Evolutionary conservation across 2,329 filamentous ascomycete genomes (phyloP).

Genomic region (Apiospora aurea): DNA sequence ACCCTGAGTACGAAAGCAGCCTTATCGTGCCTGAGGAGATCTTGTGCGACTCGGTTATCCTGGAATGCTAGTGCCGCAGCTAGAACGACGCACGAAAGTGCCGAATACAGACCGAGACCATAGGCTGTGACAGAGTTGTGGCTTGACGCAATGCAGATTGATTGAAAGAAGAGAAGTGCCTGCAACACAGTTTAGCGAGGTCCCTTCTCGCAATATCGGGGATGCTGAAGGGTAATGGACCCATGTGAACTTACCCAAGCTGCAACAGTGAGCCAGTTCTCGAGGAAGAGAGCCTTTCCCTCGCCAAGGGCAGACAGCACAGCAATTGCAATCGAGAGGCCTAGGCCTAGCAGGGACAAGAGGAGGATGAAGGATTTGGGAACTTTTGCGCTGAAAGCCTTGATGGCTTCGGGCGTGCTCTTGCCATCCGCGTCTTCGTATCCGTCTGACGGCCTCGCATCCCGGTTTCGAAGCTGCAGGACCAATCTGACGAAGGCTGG

Average conservation of each 20-base stretch:
- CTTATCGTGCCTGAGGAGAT: slow-evolving; percentile 42
- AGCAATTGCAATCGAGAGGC: slow-evolving; percentile 62
- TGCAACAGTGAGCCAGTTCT: slow-evolving; percentile 66
- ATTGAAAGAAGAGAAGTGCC: slow-evolving; percentile 61
- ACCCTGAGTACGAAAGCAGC: slow-evolving; percentile 54
- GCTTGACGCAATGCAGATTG: slow-evolving; percentile 55
- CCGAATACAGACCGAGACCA: slow-evolving; percentile 59
- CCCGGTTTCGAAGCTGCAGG: slow-evolving; percentile 33
- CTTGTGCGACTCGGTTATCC: slow-evolving; percentile 47
- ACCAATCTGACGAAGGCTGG: slow-evolving; percentile 35
- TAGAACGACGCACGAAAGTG: slow-evolving; percentile 55
- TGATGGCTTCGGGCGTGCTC: slow-evolving; percentile 68
- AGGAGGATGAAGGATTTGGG: slow-evolving; percentile 63
- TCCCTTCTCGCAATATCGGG: slow-evolving; percentile 13
- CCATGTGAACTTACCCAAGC: slow-evolving; percentile 64
- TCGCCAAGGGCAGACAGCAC: slow-evolving; percentile 55
- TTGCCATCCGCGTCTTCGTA: slow-evolving; percentile 76
- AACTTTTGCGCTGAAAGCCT: slow-evolving; percentile 66
- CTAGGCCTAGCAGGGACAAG: slow-evolving; percentile 61
- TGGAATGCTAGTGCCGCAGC: slow-evolving; percentile 53
- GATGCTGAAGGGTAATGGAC: slow-evolving; percentile 27
- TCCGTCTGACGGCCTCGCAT: slow-evolving; percentile 47
- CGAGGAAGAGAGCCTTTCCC: slow-evolving; percentile 51
- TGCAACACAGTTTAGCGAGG: slow-evolving; percentile 39
- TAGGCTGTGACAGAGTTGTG: slow-evolving; percentile 61